A percentile compares a stretch with the other conserved stretches of the same genome.
These are phyloP conservation scores for Iberis amara DNA, from an alignment of 441 rosid species.

Conservation along the genomic window DNA sequence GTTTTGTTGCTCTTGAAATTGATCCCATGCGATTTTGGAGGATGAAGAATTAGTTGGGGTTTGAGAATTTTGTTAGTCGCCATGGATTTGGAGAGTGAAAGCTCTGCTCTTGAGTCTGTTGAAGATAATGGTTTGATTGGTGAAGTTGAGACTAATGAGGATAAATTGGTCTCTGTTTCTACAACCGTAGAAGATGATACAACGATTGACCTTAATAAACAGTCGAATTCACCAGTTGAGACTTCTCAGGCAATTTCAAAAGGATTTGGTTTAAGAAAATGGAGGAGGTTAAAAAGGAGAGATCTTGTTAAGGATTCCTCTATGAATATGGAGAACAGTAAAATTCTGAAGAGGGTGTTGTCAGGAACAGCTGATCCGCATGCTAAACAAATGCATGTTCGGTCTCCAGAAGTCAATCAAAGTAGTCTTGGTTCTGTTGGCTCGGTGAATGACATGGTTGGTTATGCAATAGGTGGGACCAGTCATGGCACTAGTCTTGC, in stretches of 20 bases:
- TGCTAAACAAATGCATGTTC: slow-evolving; percentile 30
- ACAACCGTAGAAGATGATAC: slow-evolving; percentile 15
- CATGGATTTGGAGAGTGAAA: slow-evolving; percentile 48
- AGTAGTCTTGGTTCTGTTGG: slow-evolving; percentile 39
- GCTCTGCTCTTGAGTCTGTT: slow-evolving; percentile 43
- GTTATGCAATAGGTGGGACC: slow-evolving; percentile 30
- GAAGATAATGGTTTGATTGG: slow-evolving; percentile 40
- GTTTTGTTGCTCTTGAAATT: slow-evolving; percentile 43
- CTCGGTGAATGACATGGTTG: slow-evolving; percentile 32
- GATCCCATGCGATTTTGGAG: slow-evolving; percentile 35
- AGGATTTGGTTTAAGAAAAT: slow-evolving; percentile 66
- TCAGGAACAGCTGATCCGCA: slow-evolving; percentile 31
- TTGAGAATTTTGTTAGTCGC: slow-evolving; percentile 3
- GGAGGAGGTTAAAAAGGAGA: slow-evolving; percentile 60
- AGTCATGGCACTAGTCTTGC: slow-evolving; percentile 41
- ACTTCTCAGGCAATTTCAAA: slow-evolving; percentile 33
- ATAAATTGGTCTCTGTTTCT: slow-evolving; percentile 23
- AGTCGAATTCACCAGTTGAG: slow-evolving; percentile 25
- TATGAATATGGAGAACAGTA: slow-evolving; percentile 35
- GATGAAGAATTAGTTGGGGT: slow-evolving; percentile 12
- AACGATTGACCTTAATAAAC: not conserved
- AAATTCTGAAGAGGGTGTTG: slow-evolving; percentile 49
- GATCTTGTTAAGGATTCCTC: slow-evolving; percentile 36
- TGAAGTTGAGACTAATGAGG: too few relatives aligned
- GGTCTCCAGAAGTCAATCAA: slow-evolving; percentile 29